Percentiles rank a stretch among this genome's conserved stretches.
These are phyloP conservation scores for Suillus weaverae DNA, from an alignment of 768 basidiomycete genomes.

Conservation along the genomic window DNA sequence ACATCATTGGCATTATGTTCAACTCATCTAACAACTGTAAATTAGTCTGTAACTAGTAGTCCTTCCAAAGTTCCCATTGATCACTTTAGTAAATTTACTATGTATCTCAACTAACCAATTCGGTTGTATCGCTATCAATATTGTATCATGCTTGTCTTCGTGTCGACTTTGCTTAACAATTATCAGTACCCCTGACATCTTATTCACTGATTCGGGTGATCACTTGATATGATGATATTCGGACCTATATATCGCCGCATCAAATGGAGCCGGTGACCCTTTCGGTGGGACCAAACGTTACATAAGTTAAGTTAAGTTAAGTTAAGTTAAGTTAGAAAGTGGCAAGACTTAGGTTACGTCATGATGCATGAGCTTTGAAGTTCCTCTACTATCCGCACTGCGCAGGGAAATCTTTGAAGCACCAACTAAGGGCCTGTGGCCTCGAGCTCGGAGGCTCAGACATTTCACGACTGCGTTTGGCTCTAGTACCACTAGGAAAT, in stretches of 20 bases:
- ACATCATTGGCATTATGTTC: background rate
- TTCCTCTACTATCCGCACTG: background rate
- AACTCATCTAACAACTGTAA: background rate
- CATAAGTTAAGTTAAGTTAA: no score
- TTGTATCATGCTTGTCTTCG: background rate
- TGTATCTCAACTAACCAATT: conserved; percentile 8
- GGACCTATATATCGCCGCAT: no score
- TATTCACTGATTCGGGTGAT: no score
- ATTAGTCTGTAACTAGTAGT: background rate
- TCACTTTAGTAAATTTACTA: background rate
- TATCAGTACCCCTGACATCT: no score
- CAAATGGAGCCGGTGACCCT: no score
- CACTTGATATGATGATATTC: no score
- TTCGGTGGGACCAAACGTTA: no score
- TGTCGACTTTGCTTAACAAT: no score
- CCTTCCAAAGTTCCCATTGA: background rate
- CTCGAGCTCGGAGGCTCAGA: background rate
- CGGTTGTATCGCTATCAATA: conserved; percentile 11
- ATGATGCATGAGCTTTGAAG: background rate
- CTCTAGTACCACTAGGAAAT: background rate
- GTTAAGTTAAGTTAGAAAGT: no score
- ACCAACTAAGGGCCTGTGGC: background rate
- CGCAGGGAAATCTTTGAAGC: background rate
- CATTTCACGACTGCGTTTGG: background rate
- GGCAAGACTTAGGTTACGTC: background rate